Evolutionary conservation across 2,329 filamentous ascomycete genomes (phyloP).

Genomic region (Erysiphe pulchra): DNA sequence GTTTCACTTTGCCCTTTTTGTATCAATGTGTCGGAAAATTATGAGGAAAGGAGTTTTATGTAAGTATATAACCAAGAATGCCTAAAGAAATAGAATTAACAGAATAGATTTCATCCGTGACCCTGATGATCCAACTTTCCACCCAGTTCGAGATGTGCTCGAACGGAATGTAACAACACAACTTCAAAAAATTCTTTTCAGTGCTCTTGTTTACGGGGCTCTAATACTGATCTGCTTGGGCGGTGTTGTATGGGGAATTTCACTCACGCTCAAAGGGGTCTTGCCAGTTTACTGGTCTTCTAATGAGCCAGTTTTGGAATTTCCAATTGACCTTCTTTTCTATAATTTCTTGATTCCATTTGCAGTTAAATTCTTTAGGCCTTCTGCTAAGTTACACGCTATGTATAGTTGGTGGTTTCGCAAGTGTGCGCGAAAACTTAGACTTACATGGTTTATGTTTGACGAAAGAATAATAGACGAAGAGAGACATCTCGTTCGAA

Average conservation of each 20-base stretch:
- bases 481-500: conserved; percentile 40
- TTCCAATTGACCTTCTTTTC: conserved; percentile 78
- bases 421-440: conserved; percentile 51
- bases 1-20: conserved; percentile 98
- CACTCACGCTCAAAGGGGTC: conserved; percentile 38
- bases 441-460: conserved; percentile 82
- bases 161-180: conserved; percentile 83
- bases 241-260: conserved; percentile 83
- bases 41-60: conserved; percentile 84
- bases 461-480: conserved; percentile 60
- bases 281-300: conserved; percentile 86
- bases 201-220: conserved; percentile 81
- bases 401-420: conserved; percentile 97
- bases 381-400: conserved; percentile 55
- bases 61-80: conserved; percentile 20
- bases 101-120: conserved; percentile 73
- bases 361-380: conserved; percentile 60
- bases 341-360: conserved; percentile 93
- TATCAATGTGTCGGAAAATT: conserved; percentile 96
- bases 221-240: conserved; percentile 82
- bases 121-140: conserved; percentile 93
- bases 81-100: conserved; percentile 10
- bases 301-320: conserved; percentile 77
- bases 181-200: conserved; percentile 86
- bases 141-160: conserved; percentile 86